Evolutionary conservation across 768 basidiomycete species (phyloP), one percentile per base, ranked within the genome.

Genomic region (Podaxis pistillaris): DNA sequence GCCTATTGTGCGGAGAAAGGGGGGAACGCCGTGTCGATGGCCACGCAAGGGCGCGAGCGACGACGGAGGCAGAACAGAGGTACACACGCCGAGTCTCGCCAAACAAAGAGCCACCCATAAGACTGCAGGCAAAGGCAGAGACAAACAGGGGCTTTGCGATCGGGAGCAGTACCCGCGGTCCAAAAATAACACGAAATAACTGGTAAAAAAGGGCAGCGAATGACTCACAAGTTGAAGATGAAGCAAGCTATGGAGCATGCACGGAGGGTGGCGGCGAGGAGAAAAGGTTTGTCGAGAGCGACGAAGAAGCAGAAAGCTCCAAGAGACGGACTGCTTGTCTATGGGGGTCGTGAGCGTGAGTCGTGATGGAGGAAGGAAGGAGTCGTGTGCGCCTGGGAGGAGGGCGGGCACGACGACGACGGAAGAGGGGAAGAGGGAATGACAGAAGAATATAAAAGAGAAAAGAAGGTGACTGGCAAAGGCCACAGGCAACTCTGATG

Each of bases 401-500:
- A 33, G 69, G 74, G 71, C 70, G 76, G 72, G 74, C 75, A 75
- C 76, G 75, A 78, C 77, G 76, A 77, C 73, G 71, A 69, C 65
- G 72, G 71, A 60, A 68, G 68, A 72, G 64, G 63, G 68, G 66
- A 66, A 68, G 65, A 69, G 68, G 68, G 67, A 69, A 74, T 69
- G 68, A 63, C 63, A 71, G 72, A 73, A 65, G 63, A 69, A 64
- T 61, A 66, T 64, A 63, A 70, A 68, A 69, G 69, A 64, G 66
- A 71, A 68, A 69, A 64, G 67, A 67, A 66, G 64, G 51, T 61
- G 64, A 58, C 53, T 60, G 59, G 51, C 50, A 65, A 63, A 68
- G 71, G 68, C 66, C 63, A 65, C 64, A 64, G 62, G 58, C 68
- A 68, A 69, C 66, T 63, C 68, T 63, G 65, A 63, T 65, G 63